A percentile compares a stretch with the other conserved stretches of the same genome.
Conservation (phyloP, 352 stramenopile genomes). For the Globisporangium parvum region DNA sequence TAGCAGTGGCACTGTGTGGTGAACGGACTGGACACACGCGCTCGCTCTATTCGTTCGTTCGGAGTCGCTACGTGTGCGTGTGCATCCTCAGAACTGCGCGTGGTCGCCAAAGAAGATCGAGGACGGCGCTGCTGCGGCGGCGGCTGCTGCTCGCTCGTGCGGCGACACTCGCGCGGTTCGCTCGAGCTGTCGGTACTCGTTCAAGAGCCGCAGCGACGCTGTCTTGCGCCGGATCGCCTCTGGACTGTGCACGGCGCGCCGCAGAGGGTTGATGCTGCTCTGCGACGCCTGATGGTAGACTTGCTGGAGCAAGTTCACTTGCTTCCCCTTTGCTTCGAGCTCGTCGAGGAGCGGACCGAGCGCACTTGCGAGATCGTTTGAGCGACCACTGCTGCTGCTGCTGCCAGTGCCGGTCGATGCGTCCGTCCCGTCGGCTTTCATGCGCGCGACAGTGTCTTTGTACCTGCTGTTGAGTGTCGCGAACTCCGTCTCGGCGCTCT, state of each 20-base stretch:
- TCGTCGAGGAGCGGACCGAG: slow-evolving; percentile 49
- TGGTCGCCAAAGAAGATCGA: slow-evolving; percentile 15
- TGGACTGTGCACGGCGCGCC: slow-evolving; percentile 42
- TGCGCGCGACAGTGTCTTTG: slow-evolving; percentile 34
- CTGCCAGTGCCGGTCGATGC: no score
- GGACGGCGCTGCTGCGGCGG: slow-evolving; percentile 4
- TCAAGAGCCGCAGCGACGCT: slow-evolving; percentile 55
- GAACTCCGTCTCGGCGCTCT: slow-evolving; percentile 41
- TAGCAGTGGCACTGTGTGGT: neutral
- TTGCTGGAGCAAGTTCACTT: slow-evolving; percentile 63
- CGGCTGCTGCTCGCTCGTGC: neutral
- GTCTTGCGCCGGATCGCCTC: slow-evolving; percentile 58
- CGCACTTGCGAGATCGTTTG: slow-evolving; percentile 32
- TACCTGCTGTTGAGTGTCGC: slow-evolving; percentile 31
- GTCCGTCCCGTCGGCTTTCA: slow-evolving; percentile 18
- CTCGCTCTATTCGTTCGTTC: neutral
- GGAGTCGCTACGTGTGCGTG: neutral
- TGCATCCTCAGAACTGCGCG: slow-evolving; percentile 11
- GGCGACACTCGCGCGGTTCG: slow-evolving; percentile 22
- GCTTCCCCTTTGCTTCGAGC: slow-evolving; percentile 56
- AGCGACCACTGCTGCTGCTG: slow-evolving; percentile 5
- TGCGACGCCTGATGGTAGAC: slow-evolving; percentile 46
- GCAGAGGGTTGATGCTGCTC: slow-evolving; percentile 54
- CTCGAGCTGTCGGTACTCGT: slow-evolving; percentile 61
- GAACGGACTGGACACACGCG: neutral